A percentile compares a stretch with the other conserved stretches of the same genome.
Conservation (phyloP, 371 early-diverging fungal genomes). For the Apophysomyces elegans region DNA sequence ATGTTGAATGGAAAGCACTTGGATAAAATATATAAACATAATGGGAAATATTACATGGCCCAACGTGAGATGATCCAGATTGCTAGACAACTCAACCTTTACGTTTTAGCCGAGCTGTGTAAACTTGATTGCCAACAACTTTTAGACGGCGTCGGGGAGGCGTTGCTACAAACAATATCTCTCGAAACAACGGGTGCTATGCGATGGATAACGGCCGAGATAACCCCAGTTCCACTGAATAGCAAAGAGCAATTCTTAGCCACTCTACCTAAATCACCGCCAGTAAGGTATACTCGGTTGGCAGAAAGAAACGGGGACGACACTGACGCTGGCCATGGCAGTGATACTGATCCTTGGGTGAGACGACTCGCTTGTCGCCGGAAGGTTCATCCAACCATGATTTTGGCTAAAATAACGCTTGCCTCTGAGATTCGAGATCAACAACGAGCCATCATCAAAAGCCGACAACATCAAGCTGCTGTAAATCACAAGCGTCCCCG, state of each 20-base stretch:
- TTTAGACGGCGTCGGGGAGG: slow-evolving; percentile 32
- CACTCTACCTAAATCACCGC: background rate
- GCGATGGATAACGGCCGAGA: slow-evolving; percentile 3
- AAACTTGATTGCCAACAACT: slow-evolving; percentile 32
- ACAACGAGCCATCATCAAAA: slow-evolving; percentile 52
- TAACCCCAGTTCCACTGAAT: slow-evolving; percentile 17
- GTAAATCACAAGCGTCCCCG: background rate
- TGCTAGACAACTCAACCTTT: slow-evolving; percentile 31
- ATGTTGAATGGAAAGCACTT: slow-evolving; percentile 10
- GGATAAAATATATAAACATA: background rate
- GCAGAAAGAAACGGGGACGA: background rate
- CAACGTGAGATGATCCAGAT: slow-evolving; percentile 21
- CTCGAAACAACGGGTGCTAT: background rate
- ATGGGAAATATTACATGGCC: background rate
- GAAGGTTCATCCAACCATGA: background rate
- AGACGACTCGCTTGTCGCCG: background rate
- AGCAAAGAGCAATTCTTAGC: slow-evolving; percentile 14
- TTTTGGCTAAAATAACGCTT: slow-evolving; percentile 17
- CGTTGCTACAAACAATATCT: slow-evolving; percentile 29
- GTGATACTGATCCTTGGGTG: background rate
- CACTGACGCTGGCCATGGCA: background rate
- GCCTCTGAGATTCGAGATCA: slow-evolving; percentile 29
- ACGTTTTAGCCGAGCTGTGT: slow-evolving; percentile 42
- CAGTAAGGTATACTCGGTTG: background rate
- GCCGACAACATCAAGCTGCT: slow-evolving; percentile 33